Evolutionary conservation across 1,284 basidiomycete genomes (phyloP), one percentile per base, ranked within the genome.

Genomic region (Cryptococcus hybrid): DNA sequence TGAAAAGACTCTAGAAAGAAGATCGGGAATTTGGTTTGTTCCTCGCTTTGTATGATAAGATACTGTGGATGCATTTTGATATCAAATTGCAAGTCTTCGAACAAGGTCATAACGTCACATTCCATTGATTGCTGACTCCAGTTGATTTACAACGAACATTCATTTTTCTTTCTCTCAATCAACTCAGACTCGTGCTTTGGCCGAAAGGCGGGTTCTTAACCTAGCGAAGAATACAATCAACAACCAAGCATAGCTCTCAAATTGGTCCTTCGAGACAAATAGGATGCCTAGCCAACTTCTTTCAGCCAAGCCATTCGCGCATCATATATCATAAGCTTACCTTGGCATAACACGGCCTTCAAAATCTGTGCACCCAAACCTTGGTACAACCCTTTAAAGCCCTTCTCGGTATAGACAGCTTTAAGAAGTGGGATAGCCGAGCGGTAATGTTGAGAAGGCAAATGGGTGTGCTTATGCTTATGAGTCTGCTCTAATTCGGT

Each of bases 341-440:
- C 83, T 71, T 83, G 82, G 30, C 82, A 80, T n/a, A 85, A 72
- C 13, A 84, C 83, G 5, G 83, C 83, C 73, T 85, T 84, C 61
- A 80, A 74, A 63, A 84, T 83, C 74, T 84, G 83, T 13, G 83
- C 82, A 61, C 80, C 76, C 76, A 87, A 79, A 57, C 95, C 95
- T 86, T 92, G 90, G 78, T 99, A 99, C 92, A 92, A 96, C n/a
- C 96, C 95, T 13, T 80, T 61, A 65, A 91, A 80, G 1, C 91
- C 92, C 67, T 92, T 83, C 65, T 86, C 84, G 70, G 82, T 80
- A 77, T 86, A 87, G 7, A 94, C 89, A 53, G 86, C 82, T 7
- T 76, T 75, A 53, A 99, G 82, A 49, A 97, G 55, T 9, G 61
- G 57, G 15, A 75, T 54, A 37, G 75, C 75, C n/a, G 72, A 68